Percentiles rank a stretch among this genome's conserved stretches.
phyloP scores from a whole-genome alignment of 345 rosid genomes.

The Brassica rapa region DNA sequence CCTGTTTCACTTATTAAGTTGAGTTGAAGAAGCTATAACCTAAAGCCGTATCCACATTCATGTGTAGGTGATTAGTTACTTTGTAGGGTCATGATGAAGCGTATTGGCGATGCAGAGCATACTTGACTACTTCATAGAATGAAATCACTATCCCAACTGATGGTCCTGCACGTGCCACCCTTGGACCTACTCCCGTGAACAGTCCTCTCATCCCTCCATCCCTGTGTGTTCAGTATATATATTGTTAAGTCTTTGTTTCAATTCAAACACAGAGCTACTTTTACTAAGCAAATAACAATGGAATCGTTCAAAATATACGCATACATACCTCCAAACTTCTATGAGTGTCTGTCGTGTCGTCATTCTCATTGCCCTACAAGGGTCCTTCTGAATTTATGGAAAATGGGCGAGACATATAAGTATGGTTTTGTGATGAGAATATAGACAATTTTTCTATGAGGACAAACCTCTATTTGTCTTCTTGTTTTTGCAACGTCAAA shows the following conservation, averaged over 20 bases:
- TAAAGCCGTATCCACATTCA: slow-evolving; percentile 21
- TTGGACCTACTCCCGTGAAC: slow-evolving; percentile 90
- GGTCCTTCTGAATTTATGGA: slow-evolving; percentile 62
- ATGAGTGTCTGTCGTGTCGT: slow-evolving; percentile 69
- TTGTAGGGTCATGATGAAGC: slow-evolving; percentile 35
- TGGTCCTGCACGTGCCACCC: slow-evolving; percentile 90
- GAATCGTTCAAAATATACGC: not conserved
- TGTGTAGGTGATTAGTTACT: not conserved
- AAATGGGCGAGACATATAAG: slow-evolving; percentile 7
- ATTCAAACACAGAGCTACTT: slow-evolving; percentile 12
- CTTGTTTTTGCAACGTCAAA: slow-evolving; percentile 95
- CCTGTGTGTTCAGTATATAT: slow-evolving; percentile 46
- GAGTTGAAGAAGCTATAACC: slow-evolving; percentile 14
- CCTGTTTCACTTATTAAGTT: slow-evolving; percentile 21
- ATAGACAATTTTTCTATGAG: not conserved
- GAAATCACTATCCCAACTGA: slow-evolving; percentile 95
- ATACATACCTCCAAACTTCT: slow-evolving; percentile 83
- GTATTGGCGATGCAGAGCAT: slow-evolving; percentile 54
- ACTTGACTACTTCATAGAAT: slow-evolving; percentile 83
- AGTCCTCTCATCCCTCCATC: slow-evolving; percentile 82
- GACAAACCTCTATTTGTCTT: slow-evolving; percentile 89
- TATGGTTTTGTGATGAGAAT: not conserved
- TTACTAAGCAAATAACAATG: not conserved
- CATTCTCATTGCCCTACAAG: slow-evolving; percentile 69
- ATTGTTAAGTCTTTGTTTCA: slow-evolving; percentile 21